These are phyloP conservation scores for Yamadazyma sp. DNA, from an alignment of 1,139 yeast genomes.

Conservation along the genomic window DNA sequence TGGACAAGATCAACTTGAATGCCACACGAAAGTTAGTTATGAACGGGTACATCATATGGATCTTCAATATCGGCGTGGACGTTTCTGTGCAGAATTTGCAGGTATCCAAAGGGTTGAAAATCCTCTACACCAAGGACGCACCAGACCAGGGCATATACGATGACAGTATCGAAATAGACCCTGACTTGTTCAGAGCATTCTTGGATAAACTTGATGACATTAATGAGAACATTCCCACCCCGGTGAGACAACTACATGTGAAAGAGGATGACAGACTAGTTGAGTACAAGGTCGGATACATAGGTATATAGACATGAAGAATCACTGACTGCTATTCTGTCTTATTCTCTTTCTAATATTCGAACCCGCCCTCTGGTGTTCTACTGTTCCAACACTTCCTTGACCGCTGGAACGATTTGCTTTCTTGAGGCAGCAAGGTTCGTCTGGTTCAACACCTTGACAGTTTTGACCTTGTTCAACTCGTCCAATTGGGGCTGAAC, in stretches of 20 bases:
- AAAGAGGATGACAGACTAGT: conserved; percentile 18
- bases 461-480: conserved; percentile 18
- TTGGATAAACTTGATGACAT: conserved; percentile 23
- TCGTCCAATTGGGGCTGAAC: conserved; percentile 25
- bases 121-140: conserved; percentile 31
- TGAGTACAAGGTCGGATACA: conserved; percentile 17
- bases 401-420: conserved; percentile 74
- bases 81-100: conserved; percentile 19
- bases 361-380: too few species aligned
- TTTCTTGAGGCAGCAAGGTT: conserved; percentile 71
- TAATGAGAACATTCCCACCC: conserved; percentile 31
- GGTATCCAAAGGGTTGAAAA: conserved; percentile 37
- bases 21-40: conserved; percentile 58
- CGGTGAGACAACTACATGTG: conserved; percentile 19
- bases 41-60: conserved; percentile 63
- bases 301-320: conserved; percentile 18
- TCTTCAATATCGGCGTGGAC: conserved; percentile 51
- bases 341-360: too few species aligned
- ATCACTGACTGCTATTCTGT: too few species aligned
- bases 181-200: conserved; percentile 25
- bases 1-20: conserved; percentile 47
- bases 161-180: conserved; percentile 22
- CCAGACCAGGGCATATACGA: conserved; percentile 12
- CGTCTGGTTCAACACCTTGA: conserved; percentile 48
- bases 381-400: conserved; percentile 22